Base-by-base conservation (phyloP, 148 eudicot genomes). In the Agrostemma githago region DNA sequence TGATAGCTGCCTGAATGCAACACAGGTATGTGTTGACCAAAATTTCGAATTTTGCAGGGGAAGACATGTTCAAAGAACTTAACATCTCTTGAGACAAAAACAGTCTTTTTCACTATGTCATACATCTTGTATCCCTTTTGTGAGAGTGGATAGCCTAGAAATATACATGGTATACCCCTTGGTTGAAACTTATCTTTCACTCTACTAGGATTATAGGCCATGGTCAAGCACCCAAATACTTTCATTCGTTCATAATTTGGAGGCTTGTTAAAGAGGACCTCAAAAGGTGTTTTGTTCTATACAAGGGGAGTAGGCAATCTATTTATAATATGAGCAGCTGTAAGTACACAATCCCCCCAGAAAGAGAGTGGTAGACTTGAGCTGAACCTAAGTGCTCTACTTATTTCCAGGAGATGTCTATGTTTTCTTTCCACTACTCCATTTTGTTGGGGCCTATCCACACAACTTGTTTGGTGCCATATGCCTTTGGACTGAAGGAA, bases 311-410 rank as follows among this genome's bases (percentile, higher is more conserved):
- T 48, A 0, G 72, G 59, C 0, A 69, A n/a, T 3, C 72, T 46
- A 3, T 69, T 69, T 1, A 17, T 69, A 7, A 69, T 46, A 8
- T 19, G 11, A 4, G 20, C 15, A 20, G 59, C 58, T 5, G 72
- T 44, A 0, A 68, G 38, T 3, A 68, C 56, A 43, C 71, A 44
- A 8, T 68, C 71, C 7, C 71, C 71, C 71, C 71, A 68, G 14
- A 39, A 68, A 7, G 9, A 0, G 34, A 26, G 34, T 26, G 34
- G 34, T 26, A 26, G 34, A 0, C 34, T 1, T 26, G 34, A 26
- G 34, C 34, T 26, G 1, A 26, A 26, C 34, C 34, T 26, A 26
- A 26, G 34, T 26, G 34, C 34, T 26, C 34, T 26, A 26, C 34
- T 26, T 26, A 26, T 26, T 1, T 26, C 34, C 34, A 26, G 34